A percentile compares a stretch with the other conserved stretches of the same genome.
These are phyloP conservation scores for Cenococcum geophilum DNA, from an alignment of 495 filamentous ascomycete genomes.

Conservation along the genomic window DNA sequence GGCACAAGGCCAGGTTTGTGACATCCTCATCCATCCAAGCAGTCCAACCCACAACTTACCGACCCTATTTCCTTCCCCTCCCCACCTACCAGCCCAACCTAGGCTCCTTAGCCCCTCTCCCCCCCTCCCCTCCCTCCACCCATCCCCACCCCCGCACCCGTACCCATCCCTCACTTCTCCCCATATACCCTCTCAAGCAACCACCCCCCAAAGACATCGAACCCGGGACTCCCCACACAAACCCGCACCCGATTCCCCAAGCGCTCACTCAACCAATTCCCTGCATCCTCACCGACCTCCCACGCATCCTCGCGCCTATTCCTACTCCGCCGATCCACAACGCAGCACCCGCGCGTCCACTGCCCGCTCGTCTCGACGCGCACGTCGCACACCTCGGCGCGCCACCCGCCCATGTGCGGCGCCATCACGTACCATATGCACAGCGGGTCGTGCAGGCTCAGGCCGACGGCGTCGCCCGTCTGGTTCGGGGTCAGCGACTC, in stretches of 20 bases:
- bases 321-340: constrained; percentile 63
- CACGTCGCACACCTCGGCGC: constrained; percentile 61
- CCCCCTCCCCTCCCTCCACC: too few species aligned
- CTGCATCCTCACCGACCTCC: constrained; percentile 57
- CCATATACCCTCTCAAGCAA: constrained; percentile 41
- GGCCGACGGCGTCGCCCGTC: constrained; percentile 48
- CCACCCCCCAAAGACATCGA: constrained; percentile 40
- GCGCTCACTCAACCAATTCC: constrained; percentile 62
- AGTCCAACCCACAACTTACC: neutral
- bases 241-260: constrained; percentile 73
- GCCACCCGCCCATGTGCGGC: constrained; percentile 32
- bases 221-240: constrained; percentile 55
- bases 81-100: neutral
- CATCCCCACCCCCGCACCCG: too few species aligned
- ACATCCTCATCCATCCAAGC: neutral
- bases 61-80: neutral
- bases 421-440: constrained; percentile 59
- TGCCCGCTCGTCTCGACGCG: constrained; percentile 82
- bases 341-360: constrained; percentile 89
- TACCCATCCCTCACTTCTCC: neutral
- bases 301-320: constrained; percentile 48
- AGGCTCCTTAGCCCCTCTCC: too few species aligned
- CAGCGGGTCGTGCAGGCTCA: constrained; percentile 83
- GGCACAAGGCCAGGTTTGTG: neutral
- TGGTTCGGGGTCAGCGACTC: constrained; percentile 51